Percentiles rank a stretch among this genome's conserved stretches.
Conservation (phyloP, 768 basidiomycete species). For the Suillus fuscotomentosus region DNA sequence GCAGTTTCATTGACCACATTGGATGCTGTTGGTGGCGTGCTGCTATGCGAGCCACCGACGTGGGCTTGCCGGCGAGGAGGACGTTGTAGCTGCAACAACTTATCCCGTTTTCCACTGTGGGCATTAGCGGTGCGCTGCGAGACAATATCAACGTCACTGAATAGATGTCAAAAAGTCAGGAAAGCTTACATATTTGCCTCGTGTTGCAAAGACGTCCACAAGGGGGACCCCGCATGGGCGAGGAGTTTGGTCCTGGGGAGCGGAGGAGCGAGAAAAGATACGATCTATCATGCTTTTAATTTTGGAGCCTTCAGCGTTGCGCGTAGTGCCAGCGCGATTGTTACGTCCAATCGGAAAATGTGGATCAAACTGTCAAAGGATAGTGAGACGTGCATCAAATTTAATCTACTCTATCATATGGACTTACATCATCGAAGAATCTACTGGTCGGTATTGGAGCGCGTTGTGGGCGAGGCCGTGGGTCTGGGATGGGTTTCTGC, state of each 20-base stretch:
- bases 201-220: background rate
- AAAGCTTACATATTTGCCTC: background rate
- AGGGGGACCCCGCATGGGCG: background rate
- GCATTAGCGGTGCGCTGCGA: background rate
- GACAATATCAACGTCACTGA: background rate
- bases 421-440: background rate
- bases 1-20: no score
- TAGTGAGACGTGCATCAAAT: background rate
- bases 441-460: background rate
- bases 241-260: background rate
- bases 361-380: background rate
- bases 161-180: background rate
- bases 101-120: background rate
- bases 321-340: background rate
- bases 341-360: background rate
- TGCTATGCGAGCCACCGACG: background rate
- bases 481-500: background rate
- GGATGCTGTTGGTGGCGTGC: background rate
- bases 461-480: background rate
- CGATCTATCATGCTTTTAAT: background rate
- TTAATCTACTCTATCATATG: no score
- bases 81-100: background rate
- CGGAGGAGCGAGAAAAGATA: background rate
- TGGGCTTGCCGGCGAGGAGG: background rate
- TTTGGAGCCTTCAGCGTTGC: accelerated